These are phyloP conservation scores for Extremus antarcticus DNA, from an alignment of 495 filamentous ascomycete species.

Conservation along the genomic window DNA sequence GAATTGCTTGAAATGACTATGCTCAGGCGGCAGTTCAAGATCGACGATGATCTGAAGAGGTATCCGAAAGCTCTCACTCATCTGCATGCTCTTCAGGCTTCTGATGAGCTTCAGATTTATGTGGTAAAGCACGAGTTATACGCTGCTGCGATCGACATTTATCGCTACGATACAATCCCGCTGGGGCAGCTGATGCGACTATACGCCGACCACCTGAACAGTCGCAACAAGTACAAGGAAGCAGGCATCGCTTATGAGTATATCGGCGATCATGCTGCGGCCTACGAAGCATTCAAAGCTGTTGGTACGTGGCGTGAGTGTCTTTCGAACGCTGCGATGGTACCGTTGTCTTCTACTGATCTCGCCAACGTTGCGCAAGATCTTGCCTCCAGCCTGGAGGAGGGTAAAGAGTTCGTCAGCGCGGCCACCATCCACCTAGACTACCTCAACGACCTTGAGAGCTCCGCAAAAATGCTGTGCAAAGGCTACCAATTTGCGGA, in stretches of 20 bases:
- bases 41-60: conserved; percentile 76
- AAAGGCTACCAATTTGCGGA: conserved; percentile 75
- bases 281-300: conserved; percentile 66
- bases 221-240: conserved; percentile 64
- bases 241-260: conserved; percentile 85
- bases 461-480: conserved; percentile 61
- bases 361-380: conserved; percentile 51
- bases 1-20: conserved; percentile 62
- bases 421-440: conserved; percentile 74
- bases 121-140: conserved; percentile 70
- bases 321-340: conserved; percentile 61
- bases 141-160: conserved; percentile 63
- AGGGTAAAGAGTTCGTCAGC: conserved; percentile 68
- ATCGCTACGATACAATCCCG: conserved; percentile 60
- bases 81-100: conserved; percentile 54
- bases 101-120: conserved; percentile 69
- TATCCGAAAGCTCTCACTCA: conserved; percentile 65
- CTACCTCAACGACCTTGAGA: conserved; percentile 58
- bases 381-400: conserved; percentile 61
- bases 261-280: conserved; percentile 56
- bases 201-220: conserved; percentile 68
- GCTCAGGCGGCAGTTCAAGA: conserved; percentile 62
- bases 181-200: conserved; percentile 54
- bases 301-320: conserved; percentile 87
- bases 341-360: conserved; percentile 45